phyloP scores from a whole-genome alignment of 1,139 yeast species.

The Blastobotrys buckinghamii region DNA sequence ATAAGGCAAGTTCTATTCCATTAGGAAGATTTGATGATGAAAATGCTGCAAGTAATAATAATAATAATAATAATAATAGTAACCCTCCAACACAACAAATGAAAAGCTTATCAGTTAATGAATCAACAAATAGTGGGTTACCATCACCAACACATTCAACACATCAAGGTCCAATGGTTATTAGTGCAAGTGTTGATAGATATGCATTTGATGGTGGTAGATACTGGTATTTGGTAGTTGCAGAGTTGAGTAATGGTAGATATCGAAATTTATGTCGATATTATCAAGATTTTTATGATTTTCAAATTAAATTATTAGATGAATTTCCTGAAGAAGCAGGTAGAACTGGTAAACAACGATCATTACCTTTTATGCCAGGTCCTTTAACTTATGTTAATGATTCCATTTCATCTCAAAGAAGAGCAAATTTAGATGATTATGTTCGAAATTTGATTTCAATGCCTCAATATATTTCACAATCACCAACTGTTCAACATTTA shows the following conservation, averaged over 20 bases:
- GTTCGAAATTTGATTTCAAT: constrained; percentile 66
- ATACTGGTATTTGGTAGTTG: constrained; percentile 79
- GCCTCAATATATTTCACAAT: constrained; percentile 69
- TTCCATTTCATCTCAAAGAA: constrained; percentile 74
- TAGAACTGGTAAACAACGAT: constrained; percentile 67
- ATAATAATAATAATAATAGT: not conserved
- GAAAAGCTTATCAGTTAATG: constrained; percentile 7
- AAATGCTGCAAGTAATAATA: not conserved
- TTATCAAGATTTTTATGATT: constrained; percentile 94
- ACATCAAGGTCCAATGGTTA: constrained; percentile 22
- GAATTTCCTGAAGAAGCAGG: constrained; percentile 93
- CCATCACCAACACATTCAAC: constrained; percentile 10
- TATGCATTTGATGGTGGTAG: constrained; percentile 81
- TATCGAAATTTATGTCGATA: constrained; percentile 72
- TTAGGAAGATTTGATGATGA: constrained; percentile 47
- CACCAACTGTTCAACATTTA: constrained; percentile 58
- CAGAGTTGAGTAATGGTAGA: constrained; percentile 63
- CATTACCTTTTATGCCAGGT: constrained; percentile 93
- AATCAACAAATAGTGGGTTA: constrained; percentile 1
- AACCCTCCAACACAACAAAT: constrained; percentile 1
- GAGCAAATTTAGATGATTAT: constrained; percentile 80
- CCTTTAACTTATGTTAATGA: constrained; percentile 92
- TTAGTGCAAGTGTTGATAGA: constrained; percentile 71
- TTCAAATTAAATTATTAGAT: constrained; percentile 79
- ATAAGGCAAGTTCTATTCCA: constrained; percentile 86